phyloP scores from a whole-genome alignment of 1,284 basidiomycete species.

The Xerocomus amazonicus region DNA sequence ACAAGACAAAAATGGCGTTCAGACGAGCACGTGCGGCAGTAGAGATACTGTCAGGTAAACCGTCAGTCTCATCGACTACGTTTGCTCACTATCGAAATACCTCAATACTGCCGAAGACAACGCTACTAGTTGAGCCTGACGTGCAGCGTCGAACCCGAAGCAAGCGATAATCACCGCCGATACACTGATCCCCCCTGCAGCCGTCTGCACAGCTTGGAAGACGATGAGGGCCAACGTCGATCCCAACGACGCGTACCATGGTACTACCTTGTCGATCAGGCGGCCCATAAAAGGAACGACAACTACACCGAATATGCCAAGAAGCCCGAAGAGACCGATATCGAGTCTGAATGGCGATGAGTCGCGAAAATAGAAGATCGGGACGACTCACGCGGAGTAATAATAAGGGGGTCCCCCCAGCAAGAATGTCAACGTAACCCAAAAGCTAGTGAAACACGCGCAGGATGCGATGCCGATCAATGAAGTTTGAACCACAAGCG shows the following conservation, averaged over 20 bases:
- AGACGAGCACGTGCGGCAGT: conserved; percentile 52
- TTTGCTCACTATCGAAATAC: conserved; percentile 14
- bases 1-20: conserved; percentile 60
- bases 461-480: conserved; percentile 54
- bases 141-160: conserved; percentile 44
- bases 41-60: conserved; percentile 43
- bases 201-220: conserved; percentile 32
- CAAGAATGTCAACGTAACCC: conserved; percentile 72
- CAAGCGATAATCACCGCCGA: conserved; percentile 52
- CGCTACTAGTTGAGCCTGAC: conserved; percentile 44
- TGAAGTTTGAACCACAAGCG: conserved; percentile 59
- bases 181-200: conserved; percentile 54
- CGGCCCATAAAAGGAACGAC: conserved; percentile 59
- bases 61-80: background rate
- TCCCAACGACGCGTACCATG: conserved; percentile 62
- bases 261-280: conserved; percentile 58
- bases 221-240: conserved; percentile 41
- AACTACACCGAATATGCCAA: conserved; percentile 67
- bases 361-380: background rate
- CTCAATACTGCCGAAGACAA: conserved; percentile 37
- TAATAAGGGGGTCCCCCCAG: conserved; percentile 60
- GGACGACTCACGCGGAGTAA: conserved; percentile 53
- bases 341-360: conserved; percentile 42
- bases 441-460: conserved; percentile 59
- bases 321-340: conserved; percentile 69